These are phyloP conservation scores for Datisca glomerata DNA, from an alignment of 306 rosid species.

Conservation along the genomic window DNA sequence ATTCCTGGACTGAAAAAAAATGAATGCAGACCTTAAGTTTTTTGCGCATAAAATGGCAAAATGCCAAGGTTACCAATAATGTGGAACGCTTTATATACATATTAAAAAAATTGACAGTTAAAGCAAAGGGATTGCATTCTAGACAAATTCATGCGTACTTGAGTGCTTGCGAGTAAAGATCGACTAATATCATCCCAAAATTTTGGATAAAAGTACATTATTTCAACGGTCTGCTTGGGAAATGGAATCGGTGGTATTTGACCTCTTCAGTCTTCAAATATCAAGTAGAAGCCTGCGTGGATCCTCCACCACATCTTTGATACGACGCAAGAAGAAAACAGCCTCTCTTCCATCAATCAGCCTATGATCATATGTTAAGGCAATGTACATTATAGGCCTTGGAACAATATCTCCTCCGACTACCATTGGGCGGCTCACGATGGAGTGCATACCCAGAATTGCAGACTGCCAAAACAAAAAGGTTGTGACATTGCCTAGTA, in stretches of 20 bases:
- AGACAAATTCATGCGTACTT: too few relatives aligned
- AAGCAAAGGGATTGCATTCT: too few relatives aligned
- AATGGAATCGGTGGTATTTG: too few relatives aligned
- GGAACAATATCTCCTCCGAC: constrained; percentile 29
- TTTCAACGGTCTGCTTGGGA: too few relatives aligned
- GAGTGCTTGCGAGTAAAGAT: too few relatives aligned
- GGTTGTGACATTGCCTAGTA: too few relatives aligned
- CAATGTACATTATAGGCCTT: constrained; percentile 45
- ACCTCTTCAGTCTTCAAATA: constrained; percentile 12
- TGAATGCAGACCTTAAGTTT: not conserved
- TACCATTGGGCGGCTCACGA: constrained; percentile 38
- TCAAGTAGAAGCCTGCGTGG: constrained; percentile 44
- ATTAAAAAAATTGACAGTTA: too few relatives aligned
- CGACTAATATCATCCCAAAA: too few relatives aligned
- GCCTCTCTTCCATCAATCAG: constrained; percentile 45
- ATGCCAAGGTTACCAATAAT: too few relatives aligned
- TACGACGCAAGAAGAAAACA: constrained; percentile 38
- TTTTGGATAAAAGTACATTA: too few relatives aligned
- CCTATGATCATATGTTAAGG: constrained; percentile 38
- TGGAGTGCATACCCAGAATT: constrained; percentile 41
- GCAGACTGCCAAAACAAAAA: constrained; percentile 26
- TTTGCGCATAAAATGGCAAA: not conserved
- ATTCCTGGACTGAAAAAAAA: not conserved
- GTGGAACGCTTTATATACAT: too few relatives aligned
- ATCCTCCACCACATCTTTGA: constrained; percentile 40